These are phyloP conservation scores for Botrytis elliptica DNA, from an alignment of 2,329 filamentous ascomycete species.

Conservation along the genomic window DNA sequence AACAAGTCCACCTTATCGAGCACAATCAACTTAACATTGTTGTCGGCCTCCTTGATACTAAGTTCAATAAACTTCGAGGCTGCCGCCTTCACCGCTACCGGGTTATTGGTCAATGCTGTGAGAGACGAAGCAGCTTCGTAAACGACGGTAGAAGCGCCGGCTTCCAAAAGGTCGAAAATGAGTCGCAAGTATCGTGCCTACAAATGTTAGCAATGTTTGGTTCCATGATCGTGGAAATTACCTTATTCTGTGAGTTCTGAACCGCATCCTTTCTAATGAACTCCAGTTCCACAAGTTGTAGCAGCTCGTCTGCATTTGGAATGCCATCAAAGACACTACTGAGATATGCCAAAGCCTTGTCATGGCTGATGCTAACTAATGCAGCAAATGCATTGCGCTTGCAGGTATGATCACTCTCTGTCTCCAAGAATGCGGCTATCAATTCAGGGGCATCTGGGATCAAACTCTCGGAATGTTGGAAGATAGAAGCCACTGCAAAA, in stretches of 20 bases:
- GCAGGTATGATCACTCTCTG: conserved; percentile 91
- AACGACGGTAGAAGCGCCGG: conserved; percentile 87
- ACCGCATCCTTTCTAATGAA: conserved; percentile 98
- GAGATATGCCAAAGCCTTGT: conserved; percentile 85
- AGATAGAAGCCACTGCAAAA: conserved; percentile 90
- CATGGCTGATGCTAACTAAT: conserved; percentile 85
- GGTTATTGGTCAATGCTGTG: conserved; percentile 91
- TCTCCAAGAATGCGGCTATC: conserved; percentile 82
- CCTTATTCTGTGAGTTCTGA: conserved; percentile 91
- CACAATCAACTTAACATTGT: conserved; percentile 98
- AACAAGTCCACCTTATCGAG: conserved; percentile 89
- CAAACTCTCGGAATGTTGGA: conserved; percentile 81
- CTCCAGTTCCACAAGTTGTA: conserved; percentile 91
- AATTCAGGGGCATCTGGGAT: conserved; percentile 96
- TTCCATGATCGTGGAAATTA: conserved; percentile 41
- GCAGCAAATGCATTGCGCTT: conserved; percentile 97
- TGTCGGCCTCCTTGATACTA: conserved; percentile 95
- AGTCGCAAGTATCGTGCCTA: conserved; percentile 86
- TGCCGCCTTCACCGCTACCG: conserved; percentile 94
- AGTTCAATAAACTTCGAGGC: conserved; percentile 95
- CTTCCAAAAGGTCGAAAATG: conserved; percentile 95
- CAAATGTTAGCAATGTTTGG: conserved; percentile 35
- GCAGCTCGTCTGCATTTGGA: conserved; percentile 87
- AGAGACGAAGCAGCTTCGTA: conserved; percentile 97
- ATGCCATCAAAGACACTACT: conserved; percentile 90